Percentiles rank a stretch among this genome's conserved stretches.
Conservation (phyloP, 2,329 filamentous ascomycete genomes). For the Arthrobotrys megalospora region DNA sequence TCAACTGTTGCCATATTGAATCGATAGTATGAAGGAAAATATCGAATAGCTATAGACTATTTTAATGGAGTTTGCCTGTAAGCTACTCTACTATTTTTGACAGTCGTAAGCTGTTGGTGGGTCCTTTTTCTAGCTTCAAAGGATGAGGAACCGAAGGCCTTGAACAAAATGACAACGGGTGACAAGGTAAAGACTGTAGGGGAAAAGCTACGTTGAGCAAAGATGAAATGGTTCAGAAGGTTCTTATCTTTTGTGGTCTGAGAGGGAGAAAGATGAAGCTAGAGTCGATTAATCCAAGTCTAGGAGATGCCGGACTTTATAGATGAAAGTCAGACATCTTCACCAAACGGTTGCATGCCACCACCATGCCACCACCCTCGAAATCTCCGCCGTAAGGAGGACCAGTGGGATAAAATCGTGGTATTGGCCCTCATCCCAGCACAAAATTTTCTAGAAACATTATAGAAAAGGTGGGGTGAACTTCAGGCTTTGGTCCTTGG, state of each 20-base stretch:
- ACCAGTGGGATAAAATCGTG: slow-evolving; percentile 44
- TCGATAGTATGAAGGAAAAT: not conserved
- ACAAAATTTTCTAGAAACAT: slow-evolving; percentile 39
- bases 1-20: slow-evolving; percentile 25
- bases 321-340: slow-evolving; percentile 33
- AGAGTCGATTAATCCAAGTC: slow-evolving; percentile 5
- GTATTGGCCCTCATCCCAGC: slow-evolving; percentile 39
- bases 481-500: slow-evolving; percentile 1
- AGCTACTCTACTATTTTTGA: too few species aligned
- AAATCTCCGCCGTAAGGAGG: slow-evolving; percentile 51
- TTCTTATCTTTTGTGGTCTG: not conserved
- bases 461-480: slow-evolving; percentile 18
- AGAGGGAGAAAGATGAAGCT: not conserved
- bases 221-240: not conserved
- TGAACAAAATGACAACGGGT: not conserved
- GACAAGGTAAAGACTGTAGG: slow-evolving; percentile 27
- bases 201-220: not conserved
- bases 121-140: too few species aligned
- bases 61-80: not conserved
- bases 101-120: not conserved
- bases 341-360: slow-evolving; percentile 40
- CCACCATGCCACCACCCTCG: slow-evolving; percentile 38
- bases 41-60: not conserved
- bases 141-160: too few species aligned
- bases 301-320: slow-evolving; percentile 45